Percentiles rank a stretch among this genome's conserved stretches.
phyloP scores from a whole-genome alignment of 345 rosid species.

The Rhizophora mangle region DNA sequence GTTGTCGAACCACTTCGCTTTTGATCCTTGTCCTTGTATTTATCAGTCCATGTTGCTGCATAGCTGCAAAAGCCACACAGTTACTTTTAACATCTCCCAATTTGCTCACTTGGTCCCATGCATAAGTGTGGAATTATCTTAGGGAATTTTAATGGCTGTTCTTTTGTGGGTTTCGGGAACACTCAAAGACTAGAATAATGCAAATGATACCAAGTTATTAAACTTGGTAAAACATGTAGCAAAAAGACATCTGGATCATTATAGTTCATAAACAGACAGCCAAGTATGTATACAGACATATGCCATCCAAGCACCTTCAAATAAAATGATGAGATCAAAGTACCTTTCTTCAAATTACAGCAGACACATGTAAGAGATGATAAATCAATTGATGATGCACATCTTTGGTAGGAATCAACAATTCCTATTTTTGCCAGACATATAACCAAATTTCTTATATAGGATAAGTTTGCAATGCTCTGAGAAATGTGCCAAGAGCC shows the following conservation, averaged over 20 bases:
- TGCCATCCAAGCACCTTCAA: background rate
- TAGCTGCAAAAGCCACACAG: slow-evolving; percentile 47
- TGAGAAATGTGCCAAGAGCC: background rate
- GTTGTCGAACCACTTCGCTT: slow-evolving; percentile 48
- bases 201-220: background rate
- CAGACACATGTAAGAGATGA: background rate
- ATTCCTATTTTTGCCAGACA: background rate
- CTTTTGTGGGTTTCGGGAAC: background rate
- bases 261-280: background rate
- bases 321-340: no score
- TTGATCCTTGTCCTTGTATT: slow-evolving; percentile 55
- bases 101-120: background rate
- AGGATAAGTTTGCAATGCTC: background rate
- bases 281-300: background rate
- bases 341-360: background rate
- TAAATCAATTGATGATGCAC: background rate
- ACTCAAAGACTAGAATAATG: background rate
- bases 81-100: background rate
- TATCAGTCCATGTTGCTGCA: slow-evolving; percentile 84
- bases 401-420: background rate
- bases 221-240: background rate
- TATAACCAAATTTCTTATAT: background rate
- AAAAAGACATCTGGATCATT: background rate
- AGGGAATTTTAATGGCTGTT: background rate
- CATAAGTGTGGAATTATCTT: background rate